A percentile compares a stretch with the other conserved stretches of the same genome.
phyloP scores from a whole-genome alignment of 768 basidiomycete species.

The Chiua virens region DNA sequence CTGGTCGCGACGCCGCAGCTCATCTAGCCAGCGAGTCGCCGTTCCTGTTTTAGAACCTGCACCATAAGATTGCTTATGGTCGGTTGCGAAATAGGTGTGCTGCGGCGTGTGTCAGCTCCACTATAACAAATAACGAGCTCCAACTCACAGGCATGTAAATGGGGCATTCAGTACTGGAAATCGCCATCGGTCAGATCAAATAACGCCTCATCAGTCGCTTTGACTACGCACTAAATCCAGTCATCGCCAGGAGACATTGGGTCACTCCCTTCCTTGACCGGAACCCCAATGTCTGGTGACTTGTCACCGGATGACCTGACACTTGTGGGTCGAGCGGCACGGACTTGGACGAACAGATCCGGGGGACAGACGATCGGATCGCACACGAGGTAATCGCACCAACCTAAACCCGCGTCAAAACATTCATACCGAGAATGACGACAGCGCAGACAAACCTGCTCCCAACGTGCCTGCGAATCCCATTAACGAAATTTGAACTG shows the following conservation, averaged over 20 bases:
- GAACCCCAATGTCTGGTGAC: constrained; percentile 27
- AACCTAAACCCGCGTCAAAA: constrained; percentile 30
- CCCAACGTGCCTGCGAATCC: constrained; percentile 51
- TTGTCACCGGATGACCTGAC: constrained; percentile 1
- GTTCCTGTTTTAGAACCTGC: constrained; percentile 11
- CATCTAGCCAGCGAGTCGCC: constrained; percentile 36
- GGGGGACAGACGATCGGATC: constrained; percentile 46
- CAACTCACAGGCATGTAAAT: constrained; percentile 46
- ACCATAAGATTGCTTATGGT: constrained; percentile 47
- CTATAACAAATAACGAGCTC: neutral
- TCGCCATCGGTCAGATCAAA: constrained; percentile 3
- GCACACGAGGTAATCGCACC: constrained; percentile 49
- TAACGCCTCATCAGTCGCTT: neutral
- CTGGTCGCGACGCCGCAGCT: constrained; percentile 37
- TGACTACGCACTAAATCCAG: constrained; percentile 45
- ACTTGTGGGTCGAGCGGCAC: constrained; percentile 18
- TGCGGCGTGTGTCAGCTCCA: constrained; percentile 14
- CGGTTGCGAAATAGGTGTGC: constrained; percentile 51
- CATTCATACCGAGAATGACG: neutral
- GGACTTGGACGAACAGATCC: constrained; percentile 36
- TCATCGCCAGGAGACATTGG: constrained; percentile 37
- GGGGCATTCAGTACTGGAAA: constrained; percentile 41
- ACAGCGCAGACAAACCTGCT: constrained; percentile 27
- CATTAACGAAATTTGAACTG: constrained; percentile 50
- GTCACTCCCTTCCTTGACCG: constrained; percentile 40